Evolutionary conservation across 495 filamentous ascomycete genomes (phyloP), one percentile per base, ranked within the genome.

Genomic region (Talaromyces adpressus): DNA sequence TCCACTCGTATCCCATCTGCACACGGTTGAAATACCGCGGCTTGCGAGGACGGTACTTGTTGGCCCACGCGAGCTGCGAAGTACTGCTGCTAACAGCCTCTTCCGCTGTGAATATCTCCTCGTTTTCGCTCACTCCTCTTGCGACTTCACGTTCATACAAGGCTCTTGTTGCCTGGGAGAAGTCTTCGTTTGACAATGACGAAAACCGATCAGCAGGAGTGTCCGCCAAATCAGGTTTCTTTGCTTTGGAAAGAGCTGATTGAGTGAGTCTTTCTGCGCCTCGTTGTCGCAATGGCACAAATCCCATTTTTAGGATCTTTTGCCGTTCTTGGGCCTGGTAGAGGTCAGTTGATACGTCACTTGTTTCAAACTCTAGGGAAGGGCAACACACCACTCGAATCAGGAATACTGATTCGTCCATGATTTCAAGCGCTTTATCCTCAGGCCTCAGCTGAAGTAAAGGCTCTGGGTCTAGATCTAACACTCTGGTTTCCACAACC

Each of bases 1-100:
- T 99, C 94, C 94, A 99, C 72, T 99, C 94, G 75, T 97, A 99
- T 47, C 94, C 94, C 91, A 97, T 98, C 75, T 97, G 92, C 47
- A 97, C 93, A 22, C 94, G 87, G 71, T 98, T 98, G 82, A 99
- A 98, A 77, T 98, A 98, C 32, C 91, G 84, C 9, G 94, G 95
- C 77, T 98, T 97, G 59, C 94, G 84, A 23, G 95, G 93, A 16
- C 92, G 86, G 70, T 97, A 89, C 73, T 96, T 95, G 71, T 85
- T 83, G 16, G 92, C 90, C 94, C 94, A 99, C 66, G 87, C 84
- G 4, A 91, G 87, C 64, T 85, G 87, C 6, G 78, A 75, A 39
- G 82, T 77, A 12, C 87, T 82, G 53, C 73, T 78, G 54, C 73
- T 78, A 27, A 98, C 85, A 20, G 89, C 83, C 72, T 96, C 95